A percentile compares a stretch with the other conserved stretches of the same genome.
Evolutionary conservation across 2,329 filamentous ascomycete species (phyloP).

Genomic region (Aspergillus versicolor): DNA sequence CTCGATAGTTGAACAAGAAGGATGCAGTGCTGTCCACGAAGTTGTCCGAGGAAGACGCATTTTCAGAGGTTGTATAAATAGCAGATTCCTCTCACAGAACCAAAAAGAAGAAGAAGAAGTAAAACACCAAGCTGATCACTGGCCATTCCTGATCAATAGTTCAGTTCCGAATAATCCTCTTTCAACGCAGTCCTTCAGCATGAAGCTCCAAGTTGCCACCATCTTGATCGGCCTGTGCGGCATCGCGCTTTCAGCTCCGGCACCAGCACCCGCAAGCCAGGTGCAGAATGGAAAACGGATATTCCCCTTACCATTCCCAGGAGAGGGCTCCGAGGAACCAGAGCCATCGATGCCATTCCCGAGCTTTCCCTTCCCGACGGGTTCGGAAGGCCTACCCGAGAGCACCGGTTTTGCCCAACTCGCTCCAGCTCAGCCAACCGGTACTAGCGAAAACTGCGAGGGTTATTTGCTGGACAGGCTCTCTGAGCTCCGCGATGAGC

Average conservation of each 20-base stretch:
- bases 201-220: constrained; percentile 12
- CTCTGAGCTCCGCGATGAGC: not conserved
- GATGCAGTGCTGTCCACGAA: not conserved
- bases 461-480: not conserved
- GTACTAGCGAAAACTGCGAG: not conserved
- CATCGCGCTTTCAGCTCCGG: constrained; percentile 9
- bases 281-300: not conserved
- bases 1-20: not conserved
- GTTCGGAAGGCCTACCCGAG: not conserved
- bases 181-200: not conserved
- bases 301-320: constrained; percentile 3
- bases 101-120: no score
- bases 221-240: constrained; percentile 13
- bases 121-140: no score
- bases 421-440: not conserved
- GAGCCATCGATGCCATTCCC: not conserved
- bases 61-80: not conserved
- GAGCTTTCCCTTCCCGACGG: not conserved
- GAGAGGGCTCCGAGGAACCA: not conserved
- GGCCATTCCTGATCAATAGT: not conserved
- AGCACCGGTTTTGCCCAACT: not conserved
- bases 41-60: not conserved
- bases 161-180: not conserved
- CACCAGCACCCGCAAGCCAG: not conserved
- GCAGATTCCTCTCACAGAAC: no score